Conservation (phyloP, 805 yeast species). For the Torulaspora delbrueckii region DNA sequence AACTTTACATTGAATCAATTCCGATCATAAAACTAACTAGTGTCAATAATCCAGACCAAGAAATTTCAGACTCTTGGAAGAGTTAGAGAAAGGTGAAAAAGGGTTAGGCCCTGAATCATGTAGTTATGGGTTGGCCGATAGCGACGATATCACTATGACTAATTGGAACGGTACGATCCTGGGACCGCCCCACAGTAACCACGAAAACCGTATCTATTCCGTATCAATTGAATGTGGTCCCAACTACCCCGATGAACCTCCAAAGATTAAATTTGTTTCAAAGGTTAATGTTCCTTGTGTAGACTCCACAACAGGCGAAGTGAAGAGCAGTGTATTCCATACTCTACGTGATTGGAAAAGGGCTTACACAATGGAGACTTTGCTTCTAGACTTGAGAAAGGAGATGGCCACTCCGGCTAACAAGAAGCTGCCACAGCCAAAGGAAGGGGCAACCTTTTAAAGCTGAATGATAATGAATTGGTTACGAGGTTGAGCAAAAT, state of each 20-base stretch:
- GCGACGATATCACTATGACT: constrained; percentile 89
- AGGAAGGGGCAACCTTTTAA: constrained; percentile 72
- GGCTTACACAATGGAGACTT: constrained; percentile 88
- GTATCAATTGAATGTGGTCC: constrained; percentile 77
- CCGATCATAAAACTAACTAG: background rate
- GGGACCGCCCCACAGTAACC: constrained; percentile 91
- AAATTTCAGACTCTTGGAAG: constrained; percentile 90
- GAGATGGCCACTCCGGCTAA: constrained; percentile 83
- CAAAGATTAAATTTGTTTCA: constrained; percentile 71
- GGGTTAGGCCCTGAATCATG: constrained; percentile 96
- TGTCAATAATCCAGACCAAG: constrained; percentile 52
- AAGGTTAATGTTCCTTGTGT: constrained; percentile 91
- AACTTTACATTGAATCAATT: background rate
- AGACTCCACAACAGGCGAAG: constrained; percentile 54
- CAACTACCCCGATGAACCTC: constrained; percentile 85
- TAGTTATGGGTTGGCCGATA: constrained; percentile 87
- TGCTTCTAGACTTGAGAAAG: constrained; percentile 80
- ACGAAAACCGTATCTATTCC: constrained; percentile 90
- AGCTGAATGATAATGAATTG: constrained; percentile 1
- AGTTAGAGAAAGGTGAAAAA: constrained; percentile 95
- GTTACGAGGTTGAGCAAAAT: background rate
- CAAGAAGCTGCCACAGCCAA: constrained; percentile 83
- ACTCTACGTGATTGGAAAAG: constrained; percentile 82
- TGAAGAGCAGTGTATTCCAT: constrained; percentile 51
- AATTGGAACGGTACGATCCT: constrained; percentile 96